Evolutionary conservation across 1,284 basidiomycete species (phyloP).

Genomic region (Ustilago lituana): DNA sequence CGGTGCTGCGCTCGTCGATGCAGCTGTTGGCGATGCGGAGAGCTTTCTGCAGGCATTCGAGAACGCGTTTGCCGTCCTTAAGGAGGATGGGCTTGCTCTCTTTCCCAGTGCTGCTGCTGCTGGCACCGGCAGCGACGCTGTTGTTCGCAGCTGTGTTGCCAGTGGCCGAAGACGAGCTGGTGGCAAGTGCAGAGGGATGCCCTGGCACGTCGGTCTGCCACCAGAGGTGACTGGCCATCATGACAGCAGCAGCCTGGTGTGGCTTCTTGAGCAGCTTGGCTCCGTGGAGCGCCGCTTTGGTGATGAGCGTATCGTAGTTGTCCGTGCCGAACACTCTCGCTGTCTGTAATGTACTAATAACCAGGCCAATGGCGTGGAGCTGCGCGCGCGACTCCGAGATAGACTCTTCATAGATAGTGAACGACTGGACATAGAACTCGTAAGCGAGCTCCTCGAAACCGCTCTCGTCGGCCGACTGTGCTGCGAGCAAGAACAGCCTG

Average conservation of each 20-base stretch:
- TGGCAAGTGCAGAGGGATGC: slow-evolving; percentile 17
- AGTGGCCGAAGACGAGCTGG: slow-evolving; percentile 35
- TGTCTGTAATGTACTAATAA: slow-evolving; percentile 62
- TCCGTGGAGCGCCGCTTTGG: slow-evolving; percentile 64
- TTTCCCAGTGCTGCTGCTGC: slow-evolving; percentile 11
- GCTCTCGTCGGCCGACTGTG: slow-evolving; percentile 64
- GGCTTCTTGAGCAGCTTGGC: slow-evolving; percentile 66
- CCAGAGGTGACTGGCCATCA: slow-evolving; percentile 67
- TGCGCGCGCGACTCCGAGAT: slow-evolving; percentile 64
- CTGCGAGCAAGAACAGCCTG: slow-evolving; percentile 60
- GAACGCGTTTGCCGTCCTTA: slow-evolving; percentile 63
- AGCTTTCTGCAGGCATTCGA: slow-evolving; percentile 65
- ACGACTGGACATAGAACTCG: slow-evolving; percentile 66
- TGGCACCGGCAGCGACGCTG: slow-evolving; percentile 21
- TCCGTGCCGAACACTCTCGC: slow-evolving; percentile 61
- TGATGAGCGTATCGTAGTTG: slow-evolving; percentile 65
- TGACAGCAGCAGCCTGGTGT: slow-evolving; percentile 65
- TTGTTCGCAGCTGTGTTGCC: slow-evolving; percentile 35
- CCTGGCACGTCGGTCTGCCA: slow-evolving; percentile 61
- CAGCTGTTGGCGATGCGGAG: slow-evolving; percentile 65
- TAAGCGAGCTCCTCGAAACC: slow-evolving; percentile 65
- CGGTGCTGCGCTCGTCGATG: slow-evolving; percentile 63
- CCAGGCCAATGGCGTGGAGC: slow-evolving; percentile 61
- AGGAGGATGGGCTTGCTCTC: slow-evolving; percentile 49
- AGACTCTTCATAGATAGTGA: slow-evolving; percentile 67